These are phyloP conservation scores for Acacia pycnantha DNA, from an alignment of 331 rosid species.

Conservation along the genomic window DNA sequence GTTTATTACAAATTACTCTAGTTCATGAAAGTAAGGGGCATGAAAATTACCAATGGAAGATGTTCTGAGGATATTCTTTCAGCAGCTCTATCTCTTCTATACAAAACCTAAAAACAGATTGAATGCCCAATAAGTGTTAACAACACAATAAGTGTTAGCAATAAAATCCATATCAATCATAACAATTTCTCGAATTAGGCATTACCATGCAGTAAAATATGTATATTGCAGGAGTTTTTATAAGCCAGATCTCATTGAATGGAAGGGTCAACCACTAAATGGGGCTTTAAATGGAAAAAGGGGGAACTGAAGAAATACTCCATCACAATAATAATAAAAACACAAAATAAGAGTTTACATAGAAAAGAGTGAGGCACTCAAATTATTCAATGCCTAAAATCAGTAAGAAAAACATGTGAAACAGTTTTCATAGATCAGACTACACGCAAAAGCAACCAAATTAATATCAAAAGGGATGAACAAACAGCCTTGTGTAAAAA, in stretches of 20 bases:
- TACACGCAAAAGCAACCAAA: background rate
- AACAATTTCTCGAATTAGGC: background rate
- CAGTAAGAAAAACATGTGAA: background rate
- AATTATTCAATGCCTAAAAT: background rate
- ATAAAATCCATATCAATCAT: background rate
- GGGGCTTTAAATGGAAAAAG: background rate
- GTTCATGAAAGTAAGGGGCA: background rate
- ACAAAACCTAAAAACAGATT: slow-evolving; percentile 53
- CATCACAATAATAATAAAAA: background rate
- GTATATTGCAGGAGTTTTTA: background rate
- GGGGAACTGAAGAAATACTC: background rate
- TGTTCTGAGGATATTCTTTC: slow-evolving; percentile 56
- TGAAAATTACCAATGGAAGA: slow-evolving; percentile 63
- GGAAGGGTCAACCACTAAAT: background rate
- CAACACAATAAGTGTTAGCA: background rate
- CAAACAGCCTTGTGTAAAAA: background rate
- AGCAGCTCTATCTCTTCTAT: slow-evolving; percentile 45
- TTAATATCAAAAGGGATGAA: background rate
- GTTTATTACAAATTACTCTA: background rate
- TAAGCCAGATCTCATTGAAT: background rate
- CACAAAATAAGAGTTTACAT: background rate
- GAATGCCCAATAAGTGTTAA: background rate
- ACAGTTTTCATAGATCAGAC: background rate
- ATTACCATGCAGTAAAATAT: background rate
- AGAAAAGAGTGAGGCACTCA: background rate